Evolutionary conservation across 2,329 filamentous ascomycete species (phyloP), one percentile per base, ranked within the genome.

Genomic region (Paraconiothyrium brasiliense): DNA sequence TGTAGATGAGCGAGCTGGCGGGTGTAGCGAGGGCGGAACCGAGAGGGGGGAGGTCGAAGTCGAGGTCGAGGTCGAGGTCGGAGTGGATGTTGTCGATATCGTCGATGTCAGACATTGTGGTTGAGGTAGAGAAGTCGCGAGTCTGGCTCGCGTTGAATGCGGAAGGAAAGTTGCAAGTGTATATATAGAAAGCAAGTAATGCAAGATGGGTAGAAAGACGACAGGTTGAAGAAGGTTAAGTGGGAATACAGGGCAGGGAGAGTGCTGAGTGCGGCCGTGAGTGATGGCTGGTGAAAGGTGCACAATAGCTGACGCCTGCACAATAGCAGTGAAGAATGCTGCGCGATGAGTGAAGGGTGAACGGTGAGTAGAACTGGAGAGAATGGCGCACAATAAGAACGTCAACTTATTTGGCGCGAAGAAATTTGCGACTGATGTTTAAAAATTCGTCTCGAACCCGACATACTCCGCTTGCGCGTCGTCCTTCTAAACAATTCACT

Each of bases 1-100:
- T 1, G 50, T 59, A 63, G 22, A 67, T 60, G 37, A 56, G 43
- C 6, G 54, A 14, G 3, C 41, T 41, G 16, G 59, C 52, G 39
- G 58, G 13, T 20, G 52, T 39, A 2, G 59, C 50, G 48, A 67
- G 57, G 5, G 54, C 64, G n/a, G 58, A 34, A 46, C 54, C 44
- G 32, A 62, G 41, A 43, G 60, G 24, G 11, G 44, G 55, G 5
- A 64, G 20, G 27, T 57, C 27, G 32, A 22, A 7, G 11, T 41
- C 22, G 51, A 6, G 27, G 27, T 57, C 27, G 32, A 22, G 22
- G 11, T 41, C 22, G 51, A 6, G 27, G 27, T 30, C 27, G 27
- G 27, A 4, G 27, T 32, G 11, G 8, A 41, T 43, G 27, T 1
- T 39, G 35, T 10, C 13, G 9, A 3, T 37, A 2, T 35, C 34